Evolutionary conservation across 2,329 filamentous ascomycete species (phyloP), one percentile per base, ranked within the genome.

Genomic region (Sporothrix humicola): DNA sequence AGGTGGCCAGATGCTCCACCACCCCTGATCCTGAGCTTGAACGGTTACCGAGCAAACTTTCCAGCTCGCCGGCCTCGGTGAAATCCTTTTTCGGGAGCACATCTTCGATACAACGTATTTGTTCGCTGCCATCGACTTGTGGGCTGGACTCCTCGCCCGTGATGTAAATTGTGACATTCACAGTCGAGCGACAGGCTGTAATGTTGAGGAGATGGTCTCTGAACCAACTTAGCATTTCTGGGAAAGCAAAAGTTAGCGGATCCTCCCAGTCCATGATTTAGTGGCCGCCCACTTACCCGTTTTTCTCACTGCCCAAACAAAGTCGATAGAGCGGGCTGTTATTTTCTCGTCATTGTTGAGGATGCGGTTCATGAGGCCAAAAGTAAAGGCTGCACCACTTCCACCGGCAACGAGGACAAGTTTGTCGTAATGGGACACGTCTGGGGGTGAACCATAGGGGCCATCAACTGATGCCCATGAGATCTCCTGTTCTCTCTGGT

Each of bases 401-500:
- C 76, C 76, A 6, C 76, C 76, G 42, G 76, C 70, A 12, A 76
- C 61, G 20, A 76, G 59, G 1, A 76, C 37, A 10, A 76, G 6
- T 17, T 68, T 65, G 31, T 76, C 76, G 50, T 71, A 73, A 12
- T n/a, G 23, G 5, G 12, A 5, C 1, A 66, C 1, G 17, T 76
- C 71, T 9, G 74, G 74, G 3, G 76, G 65, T 5, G 42, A 17
- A 2, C 74, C 74, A 26, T 76, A 76, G 0, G 76, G 76, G 2
- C 76, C 76, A 23, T 76, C 74, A 2, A 74, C 50, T 0, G 73
- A 74, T 1, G 73, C 76, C 52, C 65, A 72, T 17, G 2, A 31
- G 17, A 73, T 15, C 2, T 20, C n/a, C 5, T n/a, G 42, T 17
- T 13, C n/a, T 50, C 8, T 3, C 37, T 6, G n/a, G 4, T 12